Base-by-base conservation (phyloP, 768 basidiomycete species). In the Boletus reticulatus region DNA sequence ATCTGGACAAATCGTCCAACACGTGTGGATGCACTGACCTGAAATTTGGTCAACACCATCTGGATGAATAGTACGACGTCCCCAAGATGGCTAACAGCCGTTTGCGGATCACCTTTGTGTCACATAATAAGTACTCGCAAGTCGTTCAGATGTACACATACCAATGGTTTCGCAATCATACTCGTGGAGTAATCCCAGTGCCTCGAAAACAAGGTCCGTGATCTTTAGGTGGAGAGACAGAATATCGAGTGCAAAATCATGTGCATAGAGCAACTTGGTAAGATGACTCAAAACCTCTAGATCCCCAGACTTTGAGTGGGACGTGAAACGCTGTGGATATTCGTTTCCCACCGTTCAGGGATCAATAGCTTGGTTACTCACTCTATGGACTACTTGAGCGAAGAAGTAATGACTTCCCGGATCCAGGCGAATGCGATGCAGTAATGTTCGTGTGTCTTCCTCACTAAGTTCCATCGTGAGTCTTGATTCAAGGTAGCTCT, bases 101-200 rank as follows among this genome's bases (percentile, higher is more conserved):
- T 88, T 69, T 92, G 91, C 17, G 91, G 91, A 69, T 92, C 90
- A 45, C 90, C 90, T 92, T 58, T 52, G 19, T 17, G 37, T 37
- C 55, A 37, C 12, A 38, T 36, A 49, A 31, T 38, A 37, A 44
- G 10, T 38, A 47, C 44, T 27, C 34, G 24, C 27, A n/a, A 16
- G 17, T 42, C 29, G 11, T 42, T 39, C 14, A 39, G 31, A 20
- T 56, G 60, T 32, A 37, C 53, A 75, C 85, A 24, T 67, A 88
- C 90, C 90, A 32, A 92, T 85, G 20, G 84, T 86, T 64, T 91
- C 89, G 58, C 87, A 91, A 62, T 91, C 89, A 61, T 88, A 91
- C 41, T 84, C 79, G 53, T 88, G 82, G 42, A 91, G 71, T 55
- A 90, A 79, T 16, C 73, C 71, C 43, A 92, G 69, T 0, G 84